Evolutionary conservation across 345 rosid species (phyloP).

Genomic region (Gossypium rotundifolium): DNA sequence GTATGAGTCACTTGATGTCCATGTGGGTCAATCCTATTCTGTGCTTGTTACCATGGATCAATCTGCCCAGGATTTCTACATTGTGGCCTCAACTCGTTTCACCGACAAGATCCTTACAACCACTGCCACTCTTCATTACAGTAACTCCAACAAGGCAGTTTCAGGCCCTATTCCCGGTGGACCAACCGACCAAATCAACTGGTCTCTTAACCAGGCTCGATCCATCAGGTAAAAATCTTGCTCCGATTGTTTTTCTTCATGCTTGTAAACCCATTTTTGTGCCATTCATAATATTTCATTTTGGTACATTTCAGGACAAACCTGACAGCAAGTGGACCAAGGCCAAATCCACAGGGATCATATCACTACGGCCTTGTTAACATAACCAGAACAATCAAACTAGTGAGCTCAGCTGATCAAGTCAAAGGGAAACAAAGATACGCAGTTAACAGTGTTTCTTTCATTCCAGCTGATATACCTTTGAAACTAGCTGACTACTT

Average conservation of each 20-base stretch:
- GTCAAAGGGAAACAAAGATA: slow-evolving; percentile 70
- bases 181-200: slow-evolving; percentile 44
- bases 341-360: slow-evolving; percentile 97
- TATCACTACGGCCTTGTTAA: slow-evolving; percentile 78
- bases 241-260: neutral
- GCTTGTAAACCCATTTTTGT: neutral
- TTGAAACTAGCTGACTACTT: slow-evolving; percentile 81
- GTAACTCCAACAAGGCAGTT: slow-evolving; percentile 36
- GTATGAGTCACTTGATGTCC: slow-evolving; percentile 62
- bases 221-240: slow-evolving; percentile 40
- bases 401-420: slow-evolving; percentile 53
- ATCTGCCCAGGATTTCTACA: slow-evolving; percentile 47
- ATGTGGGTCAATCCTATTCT: slow-evolving; percentile 84
- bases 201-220: slow-evolving; percentile 78
- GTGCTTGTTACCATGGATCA: slow-evolving; percentile 85
- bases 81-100: slow-evolving; percentile 61
- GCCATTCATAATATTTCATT: neutral
- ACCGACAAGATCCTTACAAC: slow-evolving; percentile 32
- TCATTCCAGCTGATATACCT: slow-evolving; percentile 63
- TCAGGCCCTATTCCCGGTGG: slow-evolving; percentile 45
- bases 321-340: slow-evolving; percentile 85
- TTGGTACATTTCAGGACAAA: slow-evolving; percentile 48
- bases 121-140: slow-evolving; percentile 57
- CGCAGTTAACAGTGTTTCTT: slow-evolving; percentile 73
- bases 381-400: slow-evolving; percentile 48